Evolutionary conservation across 176 grass and related monocot genomes (phyloP), one percentile per base, ranked within the genome.

Genomic region (Bromus sterilis): DNA sequence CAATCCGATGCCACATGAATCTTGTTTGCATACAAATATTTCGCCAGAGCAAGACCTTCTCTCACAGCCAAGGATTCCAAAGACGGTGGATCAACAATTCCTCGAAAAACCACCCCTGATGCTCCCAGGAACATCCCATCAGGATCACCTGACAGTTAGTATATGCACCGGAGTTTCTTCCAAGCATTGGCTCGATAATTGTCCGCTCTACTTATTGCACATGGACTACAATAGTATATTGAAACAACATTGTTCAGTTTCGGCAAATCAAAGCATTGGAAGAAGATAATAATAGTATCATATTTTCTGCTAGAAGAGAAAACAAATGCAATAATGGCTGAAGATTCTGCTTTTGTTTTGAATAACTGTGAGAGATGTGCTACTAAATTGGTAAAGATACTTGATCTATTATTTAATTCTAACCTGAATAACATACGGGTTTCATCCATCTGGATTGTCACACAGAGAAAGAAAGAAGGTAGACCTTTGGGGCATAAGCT

Each of bases 391-490:
- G 48, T 21, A 74, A 57, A 46, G 23, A 56, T 16, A 66, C 26
- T 49, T 26, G 4, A 18, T 16, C 7, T n/a, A 10, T 40, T 24
- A 33, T 1, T 66, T 2, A 4, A 26, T 5, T 31, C 73, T 8
- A 61, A n/a, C 94, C 91, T 97, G 87, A 93, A 97, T 69, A 93
- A 82, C 46, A 82, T 39, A 25, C 18, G 33, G 4, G 78, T 56
- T 78, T 88, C 87, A 7, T 90, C 89, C 67, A 56, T 75, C 3
- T 75, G 91, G 91, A 71, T 97, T 79, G 66, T 91, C 91, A 34
- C 94, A 93, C n/a, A 97, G 75, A 21, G 57, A 90, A 79, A 97
- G 87, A 86, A 97, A 91, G 77, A 31, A 57, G 35, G 46, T 11
- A 74, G n/a, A 15, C 40, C 74, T 2, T 31, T 16, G 20, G 36